Evolutionary conservation across 1,284 basidiomycete species (phyloP).

Genomic region (Moniliophthora roreri): DNA sequence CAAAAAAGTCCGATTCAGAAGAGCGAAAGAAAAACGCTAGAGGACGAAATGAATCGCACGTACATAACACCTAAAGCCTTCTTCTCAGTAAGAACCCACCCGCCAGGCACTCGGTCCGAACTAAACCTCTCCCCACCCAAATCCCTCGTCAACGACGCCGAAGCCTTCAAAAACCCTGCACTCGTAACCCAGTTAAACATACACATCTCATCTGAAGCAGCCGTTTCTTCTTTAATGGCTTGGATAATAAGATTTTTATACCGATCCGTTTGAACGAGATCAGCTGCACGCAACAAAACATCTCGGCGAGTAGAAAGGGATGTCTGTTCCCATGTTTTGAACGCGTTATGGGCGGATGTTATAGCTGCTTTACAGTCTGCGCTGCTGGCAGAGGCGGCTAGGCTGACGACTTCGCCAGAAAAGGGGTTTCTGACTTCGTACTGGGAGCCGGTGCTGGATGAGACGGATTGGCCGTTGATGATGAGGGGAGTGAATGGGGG

Average conservation of each 20-base stretch:
- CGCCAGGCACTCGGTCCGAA: constrained; percentile 30
- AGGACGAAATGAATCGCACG: no score
- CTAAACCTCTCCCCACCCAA: constrained; percentile 31
- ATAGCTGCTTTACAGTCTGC: constrained; percentile 49
- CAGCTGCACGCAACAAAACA: constrained; percentile 47
- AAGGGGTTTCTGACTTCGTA: constrained; percentile 48
- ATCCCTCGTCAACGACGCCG: constrained; percentile 25
- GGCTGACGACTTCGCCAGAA: constrained; percentile 39
- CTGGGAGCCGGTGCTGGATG: constrained; percentile 36
- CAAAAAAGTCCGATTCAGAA: neutral
- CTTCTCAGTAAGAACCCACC: constrained; percentile 28
- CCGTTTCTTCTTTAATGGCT: constrained; percentile 39
- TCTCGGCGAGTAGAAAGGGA: constrained; percentile 37
- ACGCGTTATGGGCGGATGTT: constrained; percentile 45
- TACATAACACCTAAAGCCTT: constrained; percentile 40
- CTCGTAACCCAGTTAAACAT: constrained; percentile 21
- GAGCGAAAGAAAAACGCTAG: constrained; percentile 2
- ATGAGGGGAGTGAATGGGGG: constrained; percentile 36
- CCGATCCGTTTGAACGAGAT: constrained; percentile 39
- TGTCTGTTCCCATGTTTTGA: constrained; percentile 47
- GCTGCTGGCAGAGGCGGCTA: constrained; percentile 42
- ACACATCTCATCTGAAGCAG: constrained; percentile 29
- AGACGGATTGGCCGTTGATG: constrained; percentile 34
- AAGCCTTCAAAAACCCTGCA: constrained; percentile 25
- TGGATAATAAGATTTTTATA: constrained; percentile 37